Percentiles rank a stretch among this genome's conserved stretches.
Evolutionary conservation across 2,329 filamentous ascomycete species (phyloP).

Genomic region (Colletotrichum musae): DNA sequence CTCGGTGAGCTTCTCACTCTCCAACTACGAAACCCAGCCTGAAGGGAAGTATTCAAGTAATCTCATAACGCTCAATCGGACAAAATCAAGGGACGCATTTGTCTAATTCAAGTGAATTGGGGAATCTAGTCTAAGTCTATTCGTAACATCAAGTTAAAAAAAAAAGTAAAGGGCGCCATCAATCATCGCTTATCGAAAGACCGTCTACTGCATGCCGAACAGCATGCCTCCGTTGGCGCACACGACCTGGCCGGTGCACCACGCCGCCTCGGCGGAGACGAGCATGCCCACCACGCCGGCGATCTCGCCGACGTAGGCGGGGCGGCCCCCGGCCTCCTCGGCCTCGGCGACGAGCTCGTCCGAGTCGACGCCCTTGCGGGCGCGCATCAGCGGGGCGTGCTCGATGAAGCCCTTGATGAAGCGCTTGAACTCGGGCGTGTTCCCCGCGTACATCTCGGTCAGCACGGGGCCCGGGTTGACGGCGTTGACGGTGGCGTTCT

Average conservation of each 20-base stretch:
- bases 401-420: constrained; percentile 60
- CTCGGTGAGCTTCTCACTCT: constrained; percentile 30
- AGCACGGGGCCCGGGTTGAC: constrained; percentile 71
- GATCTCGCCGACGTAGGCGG: constrained; percentile 78
- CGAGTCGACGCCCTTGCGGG: constrained; percentile 73
- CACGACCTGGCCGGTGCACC: constrained; percentile 85
- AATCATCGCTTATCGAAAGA: not conserved
- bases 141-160: not conserved
- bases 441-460: constrained; percentile 65
- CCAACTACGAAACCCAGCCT: not conserved
- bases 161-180: not conserved
- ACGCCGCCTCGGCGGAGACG: constrained; percentile 78
- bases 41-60: not conserved
- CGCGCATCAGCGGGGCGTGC: constrained; percentile 73
- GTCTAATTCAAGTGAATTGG: not conserved
- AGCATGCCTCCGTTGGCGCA: constrained; percentile 85
- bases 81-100: not conserved
- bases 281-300: constrained; percentile 84
- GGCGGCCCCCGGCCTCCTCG: constrained; percentile 68
- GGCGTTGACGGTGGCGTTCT: constrained; percentile 68
- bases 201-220: constrained; percentile 48
- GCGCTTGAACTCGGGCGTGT: constrained; percentile 58
- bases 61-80: not conserved
- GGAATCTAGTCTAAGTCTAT: constrained; percentile 34
- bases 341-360: constrained; percentile 73